Conservation (phyloP, 2,329 filamentous ascomycete species). For the Beauveria scarabaeidicola region DNA sequence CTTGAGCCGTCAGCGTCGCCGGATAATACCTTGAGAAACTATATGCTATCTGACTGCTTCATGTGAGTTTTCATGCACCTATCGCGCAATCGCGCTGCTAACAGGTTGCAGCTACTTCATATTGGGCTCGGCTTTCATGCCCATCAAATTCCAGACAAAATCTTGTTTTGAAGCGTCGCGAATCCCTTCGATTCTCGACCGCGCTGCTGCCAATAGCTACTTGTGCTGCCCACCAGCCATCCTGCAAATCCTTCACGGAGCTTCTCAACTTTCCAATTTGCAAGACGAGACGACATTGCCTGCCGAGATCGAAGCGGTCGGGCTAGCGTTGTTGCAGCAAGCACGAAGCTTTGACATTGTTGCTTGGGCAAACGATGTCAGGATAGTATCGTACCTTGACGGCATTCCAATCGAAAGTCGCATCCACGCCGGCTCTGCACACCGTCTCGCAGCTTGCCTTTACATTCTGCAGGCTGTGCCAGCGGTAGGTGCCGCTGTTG, state of each 20-base stretch:
- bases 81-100: background rate
- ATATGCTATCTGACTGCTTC: slow-evolving; percentile 40
- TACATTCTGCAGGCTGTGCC: slow-evolving; percentile 36
- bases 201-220: slow-evolving; percentile 36
- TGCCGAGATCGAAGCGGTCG: slow-evolving; percentile 23
- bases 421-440: slow-evolving; percentile 33
- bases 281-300: slow-evolving; percentile 18
- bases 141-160: slow-evolving; percentile 22
- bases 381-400: slow-evolving; percentile 25
- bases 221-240: slow-evolving; percentile 38
- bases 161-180: slow-evolving; percentile 29
- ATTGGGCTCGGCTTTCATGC: slow-evolving; percentile 35
- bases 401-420: slow-evolving; percentile 27
- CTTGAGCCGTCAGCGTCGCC: slow-evolving; percentile 26
- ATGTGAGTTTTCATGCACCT: slow-evolving; percentile 23
- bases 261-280: slow-evolving; percentile 31
- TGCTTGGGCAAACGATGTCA: slow-evolving; percentile 31
- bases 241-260: slow-evolving; percentile 34
- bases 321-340: slow-evolving; percentile 26
- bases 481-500: slow-evolving; percentile 20
- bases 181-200: slow-evolving; percentile 29
- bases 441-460: slow-evolving; percentile 36
- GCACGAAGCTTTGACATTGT: slow-evolving; percentile 33
- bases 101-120: slow-evolving; percentile 32
- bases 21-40: slow-evolving; percentile 32